Conservation (phyloP, 2,329 filamentous ascomycete species). For the Trichoderma harzianum region DNA sequence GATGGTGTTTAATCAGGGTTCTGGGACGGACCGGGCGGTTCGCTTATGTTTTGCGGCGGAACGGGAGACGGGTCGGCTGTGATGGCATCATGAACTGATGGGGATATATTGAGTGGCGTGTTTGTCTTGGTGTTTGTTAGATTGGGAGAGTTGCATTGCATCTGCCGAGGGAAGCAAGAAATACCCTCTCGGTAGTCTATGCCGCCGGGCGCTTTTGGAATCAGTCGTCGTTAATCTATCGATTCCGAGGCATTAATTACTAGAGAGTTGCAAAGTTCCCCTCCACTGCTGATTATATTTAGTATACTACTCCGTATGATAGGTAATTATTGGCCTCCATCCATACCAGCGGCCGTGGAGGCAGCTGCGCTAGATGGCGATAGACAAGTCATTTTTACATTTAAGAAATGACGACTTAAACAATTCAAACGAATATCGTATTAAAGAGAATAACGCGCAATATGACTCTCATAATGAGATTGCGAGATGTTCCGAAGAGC, state of each 20-base stretch:
- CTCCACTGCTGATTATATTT: neutral
- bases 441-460: neutral
- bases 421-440: neutral
- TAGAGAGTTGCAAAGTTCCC: neutral
- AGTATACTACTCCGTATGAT: neutral
- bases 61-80: neutral
- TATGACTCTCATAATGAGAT: neutral
- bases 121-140: neutral
- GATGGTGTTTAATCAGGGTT: slow-evolving; percentile 23
- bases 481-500: neutral
- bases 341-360: neutral
- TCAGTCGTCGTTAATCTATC: neutral
- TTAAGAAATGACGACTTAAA: neutral
- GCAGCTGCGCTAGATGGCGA: neutral
- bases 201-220: neutral
- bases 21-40: neutral
- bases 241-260: neutral
- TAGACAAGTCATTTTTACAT: neutral
- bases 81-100: neutral
- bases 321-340: neutral
- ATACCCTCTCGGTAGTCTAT: neutral
- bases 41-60: neutral
- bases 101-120: neutral
- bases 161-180: neutral
- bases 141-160: neutral